Conservation (phyloP, 176 grass and related monocot genomes). For the Hyparrhenia diplandra region DNA sequence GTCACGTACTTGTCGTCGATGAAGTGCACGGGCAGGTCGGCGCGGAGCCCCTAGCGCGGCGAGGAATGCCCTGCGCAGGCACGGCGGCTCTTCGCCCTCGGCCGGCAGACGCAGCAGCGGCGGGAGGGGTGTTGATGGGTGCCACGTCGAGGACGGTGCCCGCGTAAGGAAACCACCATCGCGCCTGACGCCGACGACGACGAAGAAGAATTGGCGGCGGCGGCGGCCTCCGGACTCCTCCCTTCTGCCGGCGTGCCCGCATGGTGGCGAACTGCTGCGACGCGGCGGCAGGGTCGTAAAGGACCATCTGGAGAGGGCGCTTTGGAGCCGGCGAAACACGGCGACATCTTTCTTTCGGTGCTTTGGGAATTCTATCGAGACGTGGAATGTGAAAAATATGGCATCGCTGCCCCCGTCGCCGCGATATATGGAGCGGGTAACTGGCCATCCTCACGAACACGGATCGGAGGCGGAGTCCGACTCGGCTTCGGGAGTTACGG, state of each 20-base stretch:
- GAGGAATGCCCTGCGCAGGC: slow-evolving; percentile 13
- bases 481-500: too few relatives aligned
- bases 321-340: neutral
- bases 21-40: slow-evolving; percentile 22
- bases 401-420: too few relatives aligned
- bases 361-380: neutral
- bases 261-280: neutral
- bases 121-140: too few relatives aligned
- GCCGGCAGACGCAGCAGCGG: too few relatives aligned
- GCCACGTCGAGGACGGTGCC: too few relatives aligned
- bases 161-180: too few relatives aligned
- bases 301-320: neutral
- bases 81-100: neutral
- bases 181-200: neutral
- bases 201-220: neutral
- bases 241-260: neutral
- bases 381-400: neutral
- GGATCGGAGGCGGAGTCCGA: neutral
- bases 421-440: too few relatives aligned
- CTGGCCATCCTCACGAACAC: too few relatives aligned
- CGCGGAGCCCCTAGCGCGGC: neutral
- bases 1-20: slow-evolving; percentile 3
- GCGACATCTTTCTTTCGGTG: neutral
- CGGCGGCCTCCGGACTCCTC: neutral
- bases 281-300: neutral